Evolutionary conservation across 768 basidiomycete species (phyloP).

Genomic region (Lentinula raphanica): DNA sequence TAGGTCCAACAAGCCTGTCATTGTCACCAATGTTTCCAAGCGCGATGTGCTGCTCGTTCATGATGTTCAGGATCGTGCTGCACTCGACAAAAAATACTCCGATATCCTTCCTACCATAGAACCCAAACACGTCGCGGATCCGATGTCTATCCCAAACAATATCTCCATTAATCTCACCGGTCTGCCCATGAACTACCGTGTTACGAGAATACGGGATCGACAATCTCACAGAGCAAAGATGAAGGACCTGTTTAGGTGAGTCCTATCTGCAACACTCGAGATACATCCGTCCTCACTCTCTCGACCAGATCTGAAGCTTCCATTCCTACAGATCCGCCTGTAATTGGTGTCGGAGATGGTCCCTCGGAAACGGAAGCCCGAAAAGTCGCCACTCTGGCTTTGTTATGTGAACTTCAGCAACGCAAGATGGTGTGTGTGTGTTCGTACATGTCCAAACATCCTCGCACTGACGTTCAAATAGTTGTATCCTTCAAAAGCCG

Average conservation of each 20-base stretch:
- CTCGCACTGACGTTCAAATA: neutral
- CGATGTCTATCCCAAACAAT: slow-evolving; percentile 50
- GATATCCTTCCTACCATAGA: neutral
- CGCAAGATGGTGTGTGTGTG: slow-evolving; percentile 54
- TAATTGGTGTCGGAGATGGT: slow-evolving; percentile 62
- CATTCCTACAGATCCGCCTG: slow-evolving; percentile 30
- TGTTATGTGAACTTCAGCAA: slow-evolving; percentile 62
- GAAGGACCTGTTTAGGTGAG: slow-evolving; percentile 9
- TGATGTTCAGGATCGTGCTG: slow-evolving; percentile 30
- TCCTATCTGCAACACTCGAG: slow-evolving; percentile 4
- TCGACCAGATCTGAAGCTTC: slow-evolving; percentile 34
- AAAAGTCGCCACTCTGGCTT: slow-evolving; percentile 70
- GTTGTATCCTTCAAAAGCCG: slow-evolving; percentile 2
- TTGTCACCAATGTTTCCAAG: slow-evolving; percentile 13
- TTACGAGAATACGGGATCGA: neutral
- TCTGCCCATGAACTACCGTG: neutral
- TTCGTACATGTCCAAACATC: neutral
- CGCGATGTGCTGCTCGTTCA: slow-evolving; percentile 17
- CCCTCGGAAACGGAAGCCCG: slow-evolving; percentile 58
- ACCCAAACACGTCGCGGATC: slow-evolving; percentile 30
- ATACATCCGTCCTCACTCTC: neutral
- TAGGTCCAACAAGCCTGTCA: neutral
- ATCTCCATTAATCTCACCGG: slow-evolving; percentile 16
- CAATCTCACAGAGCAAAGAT: neutral
- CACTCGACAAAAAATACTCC: slow-evolving; percentile 22